These are phyloP conservation scores for Chytriomyces sp. DNA, from an alignment of 192 early-diverging fungal species.

Conservation along the genomic window DNA sequence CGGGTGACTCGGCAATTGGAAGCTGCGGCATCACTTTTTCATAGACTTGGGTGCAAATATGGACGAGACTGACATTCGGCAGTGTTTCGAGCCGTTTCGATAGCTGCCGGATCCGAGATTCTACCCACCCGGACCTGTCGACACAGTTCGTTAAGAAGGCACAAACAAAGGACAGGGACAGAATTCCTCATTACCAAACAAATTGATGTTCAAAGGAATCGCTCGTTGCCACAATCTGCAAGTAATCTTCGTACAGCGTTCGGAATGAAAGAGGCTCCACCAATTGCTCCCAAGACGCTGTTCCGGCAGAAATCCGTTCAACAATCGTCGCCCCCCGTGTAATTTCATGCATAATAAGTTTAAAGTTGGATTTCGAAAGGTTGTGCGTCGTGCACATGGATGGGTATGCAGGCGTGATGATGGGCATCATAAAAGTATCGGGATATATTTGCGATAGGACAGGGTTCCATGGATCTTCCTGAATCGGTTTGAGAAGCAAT, in stretches of 20 bases:
- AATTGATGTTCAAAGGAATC: conserved; percentile 73
- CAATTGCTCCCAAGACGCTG: conserved; percentile 77
- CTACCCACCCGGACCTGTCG: conserved; percentile 83
- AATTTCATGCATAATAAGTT: conserved; percentile 85
- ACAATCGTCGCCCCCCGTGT: conserved; percentile 75
- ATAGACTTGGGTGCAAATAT: conserved; percentile 87
- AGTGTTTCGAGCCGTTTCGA: conserved; percentile 78
- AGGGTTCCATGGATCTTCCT: conserved; percentile 77
- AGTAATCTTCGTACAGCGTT: conserved; percentile 80
- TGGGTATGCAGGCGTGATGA: conserved; percentile 98
- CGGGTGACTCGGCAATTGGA: too few relatives aligned
- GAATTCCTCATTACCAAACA: conserved; percentile 58
- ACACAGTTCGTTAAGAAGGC: neutral
- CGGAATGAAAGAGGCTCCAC: conserved; percentile 71
- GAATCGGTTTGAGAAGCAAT: conserved; percentile 83
- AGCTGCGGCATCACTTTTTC: conserved; percentile 39
- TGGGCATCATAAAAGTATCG: conserved; percentile 87
- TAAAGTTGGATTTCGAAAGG: conserved; percentile 82
- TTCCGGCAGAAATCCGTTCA: conserved; percentile 76
- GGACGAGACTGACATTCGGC: conserved; percentile 72
- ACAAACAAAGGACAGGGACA: conserved; percentile 2
- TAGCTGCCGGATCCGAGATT: conserved; percentile 86
- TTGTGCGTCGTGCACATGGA: conserved; percentile 99
- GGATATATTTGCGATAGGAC: conserved; percentile 92
- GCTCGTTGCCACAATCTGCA: conserved; percentile 85